A percentile compares a stretch with the other conserved stretches of the same genome.
These are phyloP conservation scores for Malbranchea cinnamomea DNA, from an alignment of 2,329 filamentous ascomycete species.

Conservation along the genomic window DNA sequence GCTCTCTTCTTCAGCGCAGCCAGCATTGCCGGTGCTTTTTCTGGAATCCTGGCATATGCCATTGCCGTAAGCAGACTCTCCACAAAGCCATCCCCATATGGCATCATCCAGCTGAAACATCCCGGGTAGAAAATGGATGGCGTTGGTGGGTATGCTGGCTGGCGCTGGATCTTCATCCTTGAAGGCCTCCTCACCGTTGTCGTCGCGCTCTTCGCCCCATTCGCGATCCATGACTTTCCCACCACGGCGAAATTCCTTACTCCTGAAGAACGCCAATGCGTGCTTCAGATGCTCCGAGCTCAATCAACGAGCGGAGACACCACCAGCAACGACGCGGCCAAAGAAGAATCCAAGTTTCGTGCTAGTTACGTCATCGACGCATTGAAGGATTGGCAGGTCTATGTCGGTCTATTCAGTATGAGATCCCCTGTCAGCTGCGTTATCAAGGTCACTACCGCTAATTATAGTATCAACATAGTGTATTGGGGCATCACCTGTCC, in stretches of 20 bases:
- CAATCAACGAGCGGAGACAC: conserved; percentile 33
- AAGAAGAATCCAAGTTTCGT: too few relatives aligned
- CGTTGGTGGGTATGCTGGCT: conserved; percentile 23
- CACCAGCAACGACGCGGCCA: too few relatives aligned
- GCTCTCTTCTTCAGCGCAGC: conserved; percentile 21
- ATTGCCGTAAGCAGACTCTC: conserved; percentile 25
- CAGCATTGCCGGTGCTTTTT: conserved; percentile 27
- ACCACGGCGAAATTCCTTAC: conserved; percentile 32
- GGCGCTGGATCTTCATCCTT: conserved; percentile 36
- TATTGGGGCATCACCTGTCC: conserved; percentile 46
- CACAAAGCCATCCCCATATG: too few relatives aligned
- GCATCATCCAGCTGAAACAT: too few relatives aligned
- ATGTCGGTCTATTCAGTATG: conserved; percentile 13
- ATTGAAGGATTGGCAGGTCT: conserved; percentile 29
- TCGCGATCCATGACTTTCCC: conserved; percentile 32
- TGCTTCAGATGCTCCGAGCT: conserved; percentile 33
- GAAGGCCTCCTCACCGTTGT: conserved; percentile 36
- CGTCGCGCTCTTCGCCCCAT: conserved; percentile 35
- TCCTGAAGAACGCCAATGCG: conserved; percentile 29
- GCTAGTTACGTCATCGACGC: conserved; percentile 27
- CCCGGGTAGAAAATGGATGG: conserved; percentile 29
- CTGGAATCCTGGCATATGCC: conserved; percentile 28
- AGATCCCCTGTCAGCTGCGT: background rate
- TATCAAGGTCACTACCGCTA: background rate
- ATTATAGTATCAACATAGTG: conserved; percentile 17